Evolutionary conservation across 108 stramenopile genomes (phyloP).

Genomic region (Mediolabrus comicus): DNA sequence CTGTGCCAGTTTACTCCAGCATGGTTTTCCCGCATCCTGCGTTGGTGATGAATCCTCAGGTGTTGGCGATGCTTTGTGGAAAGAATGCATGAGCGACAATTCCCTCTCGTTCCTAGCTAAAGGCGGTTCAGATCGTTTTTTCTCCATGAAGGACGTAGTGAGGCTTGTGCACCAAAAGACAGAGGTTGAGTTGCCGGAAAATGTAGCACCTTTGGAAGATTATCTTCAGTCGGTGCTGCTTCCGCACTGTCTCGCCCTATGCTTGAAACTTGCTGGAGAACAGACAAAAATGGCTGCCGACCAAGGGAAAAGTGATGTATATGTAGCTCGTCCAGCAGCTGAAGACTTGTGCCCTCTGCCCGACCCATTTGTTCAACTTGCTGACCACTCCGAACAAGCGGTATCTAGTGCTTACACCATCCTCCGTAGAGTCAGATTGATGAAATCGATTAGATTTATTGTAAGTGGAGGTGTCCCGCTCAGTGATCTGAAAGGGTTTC

Average conservation of each 20-base stretch:
- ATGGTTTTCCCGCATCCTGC: constrained; percentile 49
- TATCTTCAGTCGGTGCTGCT: constrained; percentile 61
- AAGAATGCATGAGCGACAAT: constrained; percentile 25
- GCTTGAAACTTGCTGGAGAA: constrained; percentile 42
- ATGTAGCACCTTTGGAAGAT: constrained; percentile 30
- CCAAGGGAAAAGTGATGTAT: constrained; percentile 33
- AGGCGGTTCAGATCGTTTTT: constrained; percentile 5
- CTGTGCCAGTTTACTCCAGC: constrained; percentile 53
- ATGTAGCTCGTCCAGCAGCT: constrained; percentile 11
- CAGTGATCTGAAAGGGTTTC: constrained; percentile 4
- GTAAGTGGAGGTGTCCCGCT: constrained; percentile 48
- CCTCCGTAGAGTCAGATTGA: constrained; percentile 60
- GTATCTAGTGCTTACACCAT: constrained; percentile 63
- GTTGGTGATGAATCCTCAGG: constrained; percentile 4
- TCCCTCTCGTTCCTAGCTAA: constrained; percentile 1
- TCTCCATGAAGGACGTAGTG: constrained; percentile 29
- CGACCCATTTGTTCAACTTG: constrained; percentile 65
- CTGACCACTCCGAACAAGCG: constrained; percentile 74
- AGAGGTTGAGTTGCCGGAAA: constrained; percentile 21
- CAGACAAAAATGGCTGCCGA: constrained; percentile 19
- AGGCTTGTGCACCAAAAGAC: constrained; percentile 4
- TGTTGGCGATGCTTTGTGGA: constrained; percentile 19
- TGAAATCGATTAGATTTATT: constrained; percentile 58
- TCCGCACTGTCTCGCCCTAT: constrained; percentile 79
- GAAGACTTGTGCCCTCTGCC: constrained; percentile 54